Percentiles rank a stretch among this genome's conserved stretches.
These are phyloP conservation scores for Aegle marmelos DNA, from an alignment of 345 rosid species.

Conservation along the genomic window DNA sequence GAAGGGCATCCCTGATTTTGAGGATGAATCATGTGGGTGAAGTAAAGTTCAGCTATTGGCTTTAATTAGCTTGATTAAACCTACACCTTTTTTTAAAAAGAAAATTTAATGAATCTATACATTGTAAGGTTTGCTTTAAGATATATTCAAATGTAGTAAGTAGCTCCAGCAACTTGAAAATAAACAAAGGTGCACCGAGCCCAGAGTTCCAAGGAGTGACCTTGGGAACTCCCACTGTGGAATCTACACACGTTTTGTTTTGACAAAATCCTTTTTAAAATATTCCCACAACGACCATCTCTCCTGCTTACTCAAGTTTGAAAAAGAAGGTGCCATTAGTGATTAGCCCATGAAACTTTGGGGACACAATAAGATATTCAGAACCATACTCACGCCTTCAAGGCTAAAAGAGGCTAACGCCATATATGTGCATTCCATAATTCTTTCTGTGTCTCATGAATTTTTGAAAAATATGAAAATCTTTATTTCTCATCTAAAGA, in stretches of 20 bases:
- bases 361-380: background rate
- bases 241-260: constrained; percentile 36
- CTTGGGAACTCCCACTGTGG: constrained; percentile 28
- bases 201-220: constrained; percentile 32
- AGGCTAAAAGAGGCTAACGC: too few relatives aligned
- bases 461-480: background rate
- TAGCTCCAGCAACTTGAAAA: background rate
- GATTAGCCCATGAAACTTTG: background rate
- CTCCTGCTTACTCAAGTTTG: background rate
- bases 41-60: constrained; percentile 16
- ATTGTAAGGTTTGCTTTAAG: background rate
- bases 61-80: constrained; percentile 1
- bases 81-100: background rate
- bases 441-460: background rate
- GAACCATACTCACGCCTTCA: background rate
- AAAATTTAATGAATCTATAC: background rate
- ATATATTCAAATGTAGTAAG: background rate
- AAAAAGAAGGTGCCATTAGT: background rate
- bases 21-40: constrained; percentile 23
- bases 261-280: background rate
- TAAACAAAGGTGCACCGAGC: constrained; percentile 16
- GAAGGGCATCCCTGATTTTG: constrained; percentile 15
- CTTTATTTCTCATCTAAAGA: background rate
- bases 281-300: background rate
- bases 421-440: background rate